Percentiles rank a stretch among this genome's conserved stretches.
Conservation (phyloP, 495 filamentous ascomycete species). For the Friedmanniomyces endolithicus region DNA sequence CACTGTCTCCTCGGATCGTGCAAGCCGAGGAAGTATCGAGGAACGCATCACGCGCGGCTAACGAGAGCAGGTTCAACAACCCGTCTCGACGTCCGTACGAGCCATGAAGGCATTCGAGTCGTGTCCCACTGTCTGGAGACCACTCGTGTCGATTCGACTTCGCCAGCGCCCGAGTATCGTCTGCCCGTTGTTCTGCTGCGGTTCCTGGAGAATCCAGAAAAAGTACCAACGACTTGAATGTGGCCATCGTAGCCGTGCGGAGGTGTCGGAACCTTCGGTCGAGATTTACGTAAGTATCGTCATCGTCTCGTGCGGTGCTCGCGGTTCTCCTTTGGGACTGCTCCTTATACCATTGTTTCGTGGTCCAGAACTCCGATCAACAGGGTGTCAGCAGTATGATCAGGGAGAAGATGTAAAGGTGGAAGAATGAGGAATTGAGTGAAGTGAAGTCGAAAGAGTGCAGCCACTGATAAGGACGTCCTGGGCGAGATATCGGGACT, state of each 20-base stretch:
- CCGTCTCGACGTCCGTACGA: no score
- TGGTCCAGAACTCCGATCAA: no score
- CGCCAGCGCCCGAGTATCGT: no score
- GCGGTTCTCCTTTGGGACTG: background rate
- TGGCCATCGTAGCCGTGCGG: background rate
- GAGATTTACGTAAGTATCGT: background rate
- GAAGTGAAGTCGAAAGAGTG: slow-evolving; percentile 5
- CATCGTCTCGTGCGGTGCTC: background rate
- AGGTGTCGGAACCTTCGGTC: background rate
- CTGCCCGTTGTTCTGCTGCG: background rate
- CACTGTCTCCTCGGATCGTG: background rate
- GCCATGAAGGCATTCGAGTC: no score
- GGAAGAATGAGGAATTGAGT: background rate
- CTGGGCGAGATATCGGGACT: no score
- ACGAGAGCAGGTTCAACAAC: no score
- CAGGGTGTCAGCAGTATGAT: no score
- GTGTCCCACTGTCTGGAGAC: no score
- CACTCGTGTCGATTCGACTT: no score
- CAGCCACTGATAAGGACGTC: no score
- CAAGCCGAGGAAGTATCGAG: background rate
- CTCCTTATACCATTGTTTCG: no score
- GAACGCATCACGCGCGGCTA: background rate
- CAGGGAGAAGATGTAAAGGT: no score
- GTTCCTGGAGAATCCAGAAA: background rate
- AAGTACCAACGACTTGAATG: background rate